These are phyloP conservation scores for Suillus plorans DNA, from an alignment of 768 basidiomycete genomes.

Conservation along the genomic window DNA sequence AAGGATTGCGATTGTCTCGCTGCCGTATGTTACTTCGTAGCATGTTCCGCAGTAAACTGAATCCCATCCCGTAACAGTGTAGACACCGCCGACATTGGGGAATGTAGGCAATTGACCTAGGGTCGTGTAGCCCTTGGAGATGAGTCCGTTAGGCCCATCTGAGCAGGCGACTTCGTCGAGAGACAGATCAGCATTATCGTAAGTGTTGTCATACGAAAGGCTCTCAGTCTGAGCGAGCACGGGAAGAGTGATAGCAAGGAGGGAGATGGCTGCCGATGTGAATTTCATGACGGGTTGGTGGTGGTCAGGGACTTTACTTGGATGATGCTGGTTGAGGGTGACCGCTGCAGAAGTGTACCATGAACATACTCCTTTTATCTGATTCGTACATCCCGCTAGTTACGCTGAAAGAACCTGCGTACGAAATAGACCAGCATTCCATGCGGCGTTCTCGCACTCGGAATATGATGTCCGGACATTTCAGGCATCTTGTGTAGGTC, in stretches of 20 bases:
- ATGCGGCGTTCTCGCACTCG: slow-evolving; percentile 6
- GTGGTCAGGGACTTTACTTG: background rate
- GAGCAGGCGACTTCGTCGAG: slow-evolving; percentile 32
- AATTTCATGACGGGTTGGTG: slow-evolving; percentile 24
- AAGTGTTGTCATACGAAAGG: slow-evolving; percentile 32
- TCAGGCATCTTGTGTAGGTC: background rate
- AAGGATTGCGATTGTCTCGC: slow-evolving; percentile 19
- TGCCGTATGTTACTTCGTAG: slow-evolving; percentile 27
- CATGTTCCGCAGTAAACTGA: slow-evolving; percentile 34
- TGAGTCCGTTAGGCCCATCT: slow-evolving; percentile 31
- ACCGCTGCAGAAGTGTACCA: background rate
- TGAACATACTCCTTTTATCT: slow-evolving; percentile 16
- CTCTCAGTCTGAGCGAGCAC: slow-evolving; percentile 16
- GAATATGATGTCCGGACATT: background rate
- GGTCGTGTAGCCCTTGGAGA: slow-evolving; percentile 30
- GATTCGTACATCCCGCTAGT: background rate
- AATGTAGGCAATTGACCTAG: slow-evolving; percentile 31
- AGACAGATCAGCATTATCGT: slow-evolving; percentile 24
- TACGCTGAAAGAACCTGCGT: background rate
- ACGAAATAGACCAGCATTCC: background rate
- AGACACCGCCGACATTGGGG: slow-evolving; percentile 34
- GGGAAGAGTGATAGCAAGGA: slow-evolving; percentile 17
- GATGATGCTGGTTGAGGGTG: background rate
- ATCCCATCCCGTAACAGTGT: slow-evolving; percentile 30
- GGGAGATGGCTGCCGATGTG: slow-evolving; percentile 8